phyloP scores from a whole-genome alignment of 2,329 filamentous ascomycete genomes.

The Venturia nashicola region DNA sequence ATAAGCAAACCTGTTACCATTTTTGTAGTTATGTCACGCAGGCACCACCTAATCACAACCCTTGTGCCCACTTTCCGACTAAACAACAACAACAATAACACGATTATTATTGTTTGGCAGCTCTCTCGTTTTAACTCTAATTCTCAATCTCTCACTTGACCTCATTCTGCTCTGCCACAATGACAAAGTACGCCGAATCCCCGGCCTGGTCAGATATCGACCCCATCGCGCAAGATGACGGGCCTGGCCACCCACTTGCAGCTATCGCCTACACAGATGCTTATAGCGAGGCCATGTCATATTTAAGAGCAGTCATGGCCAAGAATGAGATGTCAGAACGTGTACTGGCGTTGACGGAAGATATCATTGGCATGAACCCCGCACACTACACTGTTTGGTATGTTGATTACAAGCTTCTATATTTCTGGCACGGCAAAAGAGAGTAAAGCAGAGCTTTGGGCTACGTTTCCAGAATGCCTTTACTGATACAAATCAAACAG shows the following conservation, averaged over 20 bases:
- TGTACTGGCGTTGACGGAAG: conserved; percentile 68
- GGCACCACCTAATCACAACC: background rate
- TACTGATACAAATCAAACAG: conserved; percentile 20
- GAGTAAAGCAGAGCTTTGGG: background rate
- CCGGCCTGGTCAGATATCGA: conserved; percentile 73
- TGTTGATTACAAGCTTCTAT: conserved; percentile 12
- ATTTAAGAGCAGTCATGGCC: conserved; percentile 89
- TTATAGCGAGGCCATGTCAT: conserved; percentile 85
- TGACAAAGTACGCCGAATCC: conserved; percentile 47
- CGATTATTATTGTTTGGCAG: background rate
- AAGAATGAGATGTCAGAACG: conserved; percentile 70
- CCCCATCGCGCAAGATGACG: conserved; percentile 75
- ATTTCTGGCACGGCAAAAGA: background rate
- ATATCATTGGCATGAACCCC: conserved; percentile 86
- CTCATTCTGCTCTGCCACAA: conserved; percentile 11
- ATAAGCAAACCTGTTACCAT: background rate
- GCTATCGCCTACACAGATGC: conserved; percentile 82
- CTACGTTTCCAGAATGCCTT: background rate
- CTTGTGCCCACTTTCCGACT: background rate
- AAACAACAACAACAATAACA: background rate
- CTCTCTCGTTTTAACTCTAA: background rate
- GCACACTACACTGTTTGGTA: conserved; percentile 97
- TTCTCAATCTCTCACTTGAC: background rate
- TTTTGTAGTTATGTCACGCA: background rate
- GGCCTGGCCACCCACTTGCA: conserved; percentile 64